Percentiles rank a stretch among this genome's conserved stretches.
Evolutionary conservation across 2,329 filamentous ascomycete genomes (phyloP).

Genomic region (Phyllosticta capitalensis): DNA sequence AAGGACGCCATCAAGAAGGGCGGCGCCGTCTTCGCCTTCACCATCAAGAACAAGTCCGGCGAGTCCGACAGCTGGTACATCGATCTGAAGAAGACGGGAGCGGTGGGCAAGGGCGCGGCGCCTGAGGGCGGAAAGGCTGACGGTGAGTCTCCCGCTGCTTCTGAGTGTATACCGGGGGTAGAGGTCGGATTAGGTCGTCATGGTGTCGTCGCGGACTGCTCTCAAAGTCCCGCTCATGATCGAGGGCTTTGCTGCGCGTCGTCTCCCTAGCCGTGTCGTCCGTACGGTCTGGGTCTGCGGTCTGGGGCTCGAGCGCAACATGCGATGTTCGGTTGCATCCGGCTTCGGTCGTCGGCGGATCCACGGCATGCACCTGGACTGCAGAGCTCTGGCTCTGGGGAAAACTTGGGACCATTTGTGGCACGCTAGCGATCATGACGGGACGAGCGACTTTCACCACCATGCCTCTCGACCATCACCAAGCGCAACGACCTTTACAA

Average conservation of each 20-base stretch:
- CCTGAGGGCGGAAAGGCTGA: slow-evolving; percentile 67
- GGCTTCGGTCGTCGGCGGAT: neutral
- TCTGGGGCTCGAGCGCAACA: neutral
- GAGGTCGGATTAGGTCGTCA: too few species aligned
- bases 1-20: slow-evolving; percentile 85
- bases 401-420: neutral
- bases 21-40: slow-evolving; percentile 82
- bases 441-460: neutral
- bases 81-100: slow-evolving; percentile 84
- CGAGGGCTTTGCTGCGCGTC: neutral
- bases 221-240: neutral
- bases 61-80: slow-evolving; percentile 85
- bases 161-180: neutral
- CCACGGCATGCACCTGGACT: neutral
- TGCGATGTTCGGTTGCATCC: neutral
- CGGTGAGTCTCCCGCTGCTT: slow-evolving; percentile 45
- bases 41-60: slow-evolving; percentile 75
- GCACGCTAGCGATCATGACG: neutral
- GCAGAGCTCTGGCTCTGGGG: neutral
- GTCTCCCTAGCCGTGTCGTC: neutral
- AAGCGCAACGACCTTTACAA: neutral
- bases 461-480: neutral
- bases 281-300: neutral
- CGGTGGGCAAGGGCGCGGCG: slow-evolving; percentile 64
- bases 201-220: neutral